Percentiles rank a stretch among this genome's conserved stretches.
Conservation (phyloP, 805 yeast genomes). For the Cyberlindnera americana region DNA sequence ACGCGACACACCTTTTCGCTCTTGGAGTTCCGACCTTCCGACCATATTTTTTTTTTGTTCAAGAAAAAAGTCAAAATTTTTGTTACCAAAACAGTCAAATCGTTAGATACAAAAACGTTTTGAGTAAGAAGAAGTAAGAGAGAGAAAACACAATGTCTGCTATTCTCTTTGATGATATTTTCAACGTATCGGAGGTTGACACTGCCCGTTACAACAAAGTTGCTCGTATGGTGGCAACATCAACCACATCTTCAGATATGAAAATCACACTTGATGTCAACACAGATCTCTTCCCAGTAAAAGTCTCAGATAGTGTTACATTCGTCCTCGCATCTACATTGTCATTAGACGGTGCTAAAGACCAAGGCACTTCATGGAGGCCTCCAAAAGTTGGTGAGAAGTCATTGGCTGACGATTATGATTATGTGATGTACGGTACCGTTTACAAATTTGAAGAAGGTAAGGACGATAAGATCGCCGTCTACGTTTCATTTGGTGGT, state of each 20-base stretch:
- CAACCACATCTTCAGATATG: conserved; percentile 77
- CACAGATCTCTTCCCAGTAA: conserved; percentile 86
- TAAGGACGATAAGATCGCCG: conserved; percentile 59
- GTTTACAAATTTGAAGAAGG: conserved; percentile 95
- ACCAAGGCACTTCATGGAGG: conserved; percentile 42
- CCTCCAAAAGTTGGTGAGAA: conserved; percentile 77
- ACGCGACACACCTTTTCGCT: too few relatives aligned
- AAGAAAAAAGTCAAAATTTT: too few relatives aligned
- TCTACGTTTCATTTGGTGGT: conserved; percentile 95
- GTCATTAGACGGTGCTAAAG: conserved; percentile 46
- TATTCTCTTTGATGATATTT: conserved; percentile 90
- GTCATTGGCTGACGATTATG: conserved; percentile 93
- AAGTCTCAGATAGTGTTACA: conserved; percentile 71
- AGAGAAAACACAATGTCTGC: conserved; percentile 44
- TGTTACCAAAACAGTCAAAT: too few relatives aligned
- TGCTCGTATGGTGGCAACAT: conserved; percentile 80
- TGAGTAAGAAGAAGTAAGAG: too few relatives aligned
- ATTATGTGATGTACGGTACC: conserved; percentile 97
- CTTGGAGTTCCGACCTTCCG: too few relatives aligned
- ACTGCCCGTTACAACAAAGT: conserved; percentile 90
- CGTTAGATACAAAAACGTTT: too few relatives aligned
- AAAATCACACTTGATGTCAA: conserved; percentile 86
- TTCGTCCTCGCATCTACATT: conserved; percentile 81
- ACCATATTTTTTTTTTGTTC: too few relatives aligned
- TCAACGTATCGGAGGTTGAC: conserved; percentile 80